Evolutionary conservation across 257 asterid species (phyloP), one percentile per base, ranked within the genome.

Genomic region (Solanum medicagineum): DNA sequence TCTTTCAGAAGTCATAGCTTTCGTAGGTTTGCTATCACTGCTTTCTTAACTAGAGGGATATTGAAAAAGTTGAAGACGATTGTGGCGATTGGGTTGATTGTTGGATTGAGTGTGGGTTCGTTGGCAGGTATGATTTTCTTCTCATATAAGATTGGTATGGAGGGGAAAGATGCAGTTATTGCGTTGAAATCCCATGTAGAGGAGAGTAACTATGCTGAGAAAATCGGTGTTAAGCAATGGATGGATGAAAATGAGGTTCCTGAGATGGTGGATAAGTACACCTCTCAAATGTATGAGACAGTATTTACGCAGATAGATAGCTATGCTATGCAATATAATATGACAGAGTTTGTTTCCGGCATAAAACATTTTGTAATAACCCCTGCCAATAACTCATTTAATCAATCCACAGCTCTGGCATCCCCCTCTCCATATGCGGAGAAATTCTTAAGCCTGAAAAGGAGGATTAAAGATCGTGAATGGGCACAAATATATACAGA

Each of bases 211-310:
- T 97, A 97, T 22, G 90, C 98, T 16, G 99, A 97, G 93, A 95
- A 86, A 85, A 94, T 95, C 1, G 99, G 98, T 9, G 90, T 97
- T 19, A 92, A 87, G 91, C 86, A 94, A 86, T 97, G 99, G 99
- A 95, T 97, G 97, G 98, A 94, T 14, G 98, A 97, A 62, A 94
- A 95, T 70, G 99, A 97, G 84, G 94, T 97, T 20, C 95, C 99
- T 0, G 95, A 93, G n/a, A 92, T 93, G 95, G 93, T 97, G 87
- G 99, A 95, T 84, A 93, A 59, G 90, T 95, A 95, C 66, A 88
- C 94, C 1, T 86, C 98, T 3, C 92, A 94, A 89, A 83, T 93
- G 6, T 97, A 95, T 53, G 98, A 92, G 80, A 94, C 99, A 0
- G 95, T 94, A 8, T 94, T 92, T 2, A 93, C 89, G 15, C 99